A percentile compares a stretch with the other conserved stretches of the same genome.
phyloP scores from a whole-genome alignment of 768 basidiomycete genomes.

The Sistotremastrum niveocremeum region DNA sequence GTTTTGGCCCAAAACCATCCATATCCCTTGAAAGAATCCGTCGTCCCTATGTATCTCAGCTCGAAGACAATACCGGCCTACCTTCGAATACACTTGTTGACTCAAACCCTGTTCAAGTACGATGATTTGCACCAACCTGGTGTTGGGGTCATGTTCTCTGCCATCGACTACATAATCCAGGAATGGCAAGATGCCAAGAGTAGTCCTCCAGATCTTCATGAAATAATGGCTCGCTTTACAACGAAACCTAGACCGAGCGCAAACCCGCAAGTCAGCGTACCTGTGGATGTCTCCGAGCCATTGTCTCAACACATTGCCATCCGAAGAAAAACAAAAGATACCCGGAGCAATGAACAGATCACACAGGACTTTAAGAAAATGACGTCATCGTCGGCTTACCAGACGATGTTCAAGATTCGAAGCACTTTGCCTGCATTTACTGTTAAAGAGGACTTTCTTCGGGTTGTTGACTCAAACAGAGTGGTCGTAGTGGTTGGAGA shows the following conservation, averaged over 20 bases:
- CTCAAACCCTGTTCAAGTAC: conserved; percentile 43
- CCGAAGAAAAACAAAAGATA: conserved; percentile 16
- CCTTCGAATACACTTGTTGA: conserved; percentile 70
- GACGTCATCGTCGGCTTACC: conserved; percentile 34
- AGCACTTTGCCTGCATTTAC: conserved; percentile 65
- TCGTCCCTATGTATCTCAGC: conserved; percentile 63
- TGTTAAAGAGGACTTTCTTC: conserved; percentile 48
- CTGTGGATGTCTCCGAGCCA: neutral
- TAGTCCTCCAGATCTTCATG: conserved; percentile 57
- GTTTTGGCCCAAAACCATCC: conserved; percentile 35
- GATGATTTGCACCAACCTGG: conserved; percentile 47
- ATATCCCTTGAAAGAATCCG: conserved; percentile 32
- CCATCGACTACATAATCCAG: conserved; percentile 57
- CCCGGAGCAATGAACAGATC: conserved; percentile 34
- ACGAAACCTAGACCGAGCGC: no score
- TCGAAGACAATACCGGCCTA: conserved; percentile 63
- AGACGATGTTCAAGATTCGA: conserved; percentile 40
- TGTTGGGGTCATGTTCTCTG: conserved; percentile 60
- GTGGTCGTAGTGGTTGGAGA: conserved; percentile 84
- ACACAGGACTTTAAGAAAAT: conserved; percentile 38
- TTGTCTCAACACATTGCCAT: no score
- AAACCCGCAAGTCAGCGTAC: neutral
- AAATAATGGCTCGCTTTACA: no score
- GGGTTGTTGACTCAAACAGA: conserved; percentile 38
- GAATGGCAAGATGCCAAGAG: conserved; percentile 55